Evolutionary conservation across 192 early-diverging fungal genomes (phyloP), one percentile per base, ranked within the genome.

Genomic region (Rhizophagus sp.): DNA sequence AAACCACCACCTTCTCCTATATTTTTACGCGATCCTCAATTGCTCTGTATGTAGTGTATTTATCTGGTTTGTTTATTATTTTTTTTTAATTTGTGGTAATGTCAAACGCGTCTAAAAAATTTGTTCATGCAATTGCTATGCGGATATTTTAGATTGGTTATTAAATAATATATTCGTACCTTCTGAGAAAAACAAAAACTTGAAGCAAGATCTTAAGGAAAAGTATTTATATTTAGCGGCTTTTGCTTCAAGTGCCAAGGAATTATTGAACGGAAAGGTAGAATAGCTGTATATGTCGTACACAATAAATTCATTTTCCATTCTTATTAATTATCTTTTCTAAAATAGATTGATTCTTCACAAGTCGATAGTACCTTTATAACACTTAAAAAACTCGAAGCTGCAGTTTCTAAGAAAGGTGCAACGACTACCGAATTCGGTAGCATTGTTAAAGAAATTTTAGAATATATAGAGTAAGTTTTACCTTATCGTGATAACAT

Each of bases 201-300:
- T 88, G 33, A 88, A 87, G 79, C 82, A 82, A 22, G 89, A 91
- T 70, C 86, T 89, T 62, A 85, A 86, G 52, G 89, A 89, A 64
- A 87, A 90, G 47, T 83, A 86, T 25, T 70, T 90, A 3, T 89
- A 84, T 79, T 67, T 91, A 10, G 75, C 90, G 12, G 87, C 88
- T 5, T 87, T 85, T 78, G 88, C 89, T 2, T 84, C 85, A 2
- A 84, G 82, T 47, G 84, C 84, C 5, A 84, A 87, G 15, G 87
- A 89, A 52, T 75, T 81, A 13, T 62, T 82, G 15, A 75, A 80
- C 27, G 81, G 62, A 61, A 36, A 66, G 71, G 85, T 84, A 74
- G 66, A 73, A n/a, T 24, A 13, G 24, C 11, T 57, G 34, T 52
- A 36, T 52, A 41, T 41, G 17, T 25, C 11, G 1, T 47, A 8